Evolutionary conservation across 257 asterid genomes (phyloP).

Genomic region (Lithospermum erythrorhizon): DNA sequence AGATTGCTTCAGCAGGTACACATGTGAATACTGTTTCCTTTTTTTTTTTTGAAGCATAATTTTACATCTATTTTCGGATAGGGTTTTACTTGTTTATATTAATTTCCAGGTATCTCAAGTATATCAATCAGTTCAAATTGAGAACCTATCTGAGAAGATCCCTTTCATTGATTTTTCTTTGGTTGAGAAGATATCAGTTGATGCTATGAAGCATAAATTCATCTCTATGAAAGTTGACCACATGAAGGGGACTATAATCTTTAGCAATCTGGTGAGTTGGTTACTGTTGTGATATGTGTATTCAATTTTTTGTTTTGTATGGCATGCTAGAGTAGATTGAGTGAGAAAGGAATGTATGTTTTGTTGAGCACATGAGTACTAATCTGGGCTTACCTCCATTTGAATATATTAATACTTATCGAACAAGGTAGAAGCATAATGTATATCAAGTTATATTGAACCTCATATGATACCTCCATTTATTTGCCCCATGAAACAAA

Average conservation of each 20-base stretch:
- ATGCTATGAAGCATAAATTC: constrained; percentile 64
- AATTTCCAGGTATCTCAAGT: constrained; percentile 62
- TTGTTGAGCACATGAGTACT: background rate
- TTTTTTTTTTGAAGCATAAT: background rate
- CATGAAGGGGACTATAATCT: constrained; percentile 59
- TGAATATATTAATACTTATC: background rate
- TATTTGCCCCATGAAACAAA: no score
- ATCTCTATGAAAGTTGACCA: constrained; percentile 72
- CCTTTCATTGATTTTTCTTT: constrained; percentile 61
- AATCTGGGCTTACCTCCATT: background rate
- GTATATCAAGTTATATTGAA: no score
- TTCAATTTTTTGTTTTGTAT: background rate
- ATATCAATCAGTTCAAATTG: constrained; percentile 71
- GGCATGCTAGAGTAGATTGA: background rate
- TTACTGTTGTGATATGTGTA: background rate
- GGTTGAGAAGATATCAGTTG: constrained; percentile 74
- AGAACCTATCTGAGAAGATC: constrained; percentile 45
- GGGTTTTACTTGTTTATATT: background rate
- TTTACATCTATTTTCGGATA: background rate
- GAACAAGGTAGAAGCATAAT: no score
- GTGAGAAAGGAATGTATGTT: background rate
- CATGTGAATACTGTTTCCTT: background rate
- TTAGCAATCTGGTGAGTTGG: constrained; percentile 54
- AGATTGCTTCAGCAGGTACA: constrained; percentile 80
- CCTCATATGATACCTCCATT: no score